These are phyloP conservation scores for Solanum appendiculatum DNA, from an alignment of 257 asterid genomes.

Conservation along the genomic window DNA sequence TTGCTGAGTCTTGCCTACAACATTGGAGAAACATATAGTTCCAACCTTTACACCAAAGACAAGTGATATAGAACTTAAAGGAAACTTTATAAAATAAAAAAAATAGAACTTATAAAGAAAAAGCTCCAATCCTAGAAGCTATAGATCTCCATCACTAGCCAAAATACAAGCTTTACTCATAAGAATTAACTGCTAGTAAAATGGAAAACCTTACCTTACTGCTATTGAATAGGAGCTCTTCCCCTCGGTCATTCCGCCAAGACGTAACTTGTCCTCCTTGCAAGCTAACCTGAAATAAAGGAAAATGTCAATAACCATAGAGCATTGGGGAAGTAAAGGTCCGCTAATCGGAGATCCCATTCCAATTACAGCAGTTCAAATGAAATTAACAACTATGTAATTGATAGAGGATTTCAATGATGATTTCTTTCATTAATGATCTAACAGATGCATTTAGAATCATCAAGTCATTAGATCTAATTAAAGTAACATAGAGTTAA, in stretches of 20 bases:
- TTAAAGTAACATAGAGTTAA: not conserved
- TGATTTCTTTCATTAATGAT: not conserved
- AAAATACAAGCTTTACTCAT: not conserved
- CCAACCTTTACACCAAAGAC: not conserved
- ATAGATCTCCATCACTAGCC: not conserved
- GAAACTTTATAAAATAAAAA: not conserved
- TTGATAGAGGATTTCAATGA: not conserved
- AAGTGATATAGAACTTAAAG: not conserved
- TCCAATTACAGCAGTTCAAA: not conserved
- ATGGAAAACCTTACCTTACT: slow-evolving; percentile 58
- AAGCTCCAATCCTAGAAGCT: not conserved
- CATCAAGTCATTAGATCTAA: not conserved
- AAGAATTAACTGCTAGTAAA: not conserved
- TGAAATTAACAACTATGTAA: not conserved
- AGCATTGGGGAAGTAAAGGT: not conserved
- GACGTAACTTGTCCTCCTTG: slow-evolving; percentile 89
- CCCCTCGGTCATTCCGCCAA: slow-evolving; percentile 87
- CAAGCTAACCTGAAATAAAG: slow-evolving; percentile 60
- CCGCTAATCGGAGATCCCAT: not conserved
- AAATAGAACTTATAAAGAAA: not conserved
- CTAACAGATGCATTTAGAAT: not conserved
- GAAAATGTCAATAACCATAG: not conserved
- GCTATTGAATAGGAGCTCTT: slow-evolving; percentile 82
- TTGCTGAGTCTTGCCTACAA: not conserved
- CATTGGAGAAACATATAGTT: not conserved